Percentiles rank a stretch among this genome's conserved stretches.
phyloP scores from a whole-genome alignment of 2,329 filamentous ascomycete species.

The Magnaporthiopsis incrustans region DNA sequence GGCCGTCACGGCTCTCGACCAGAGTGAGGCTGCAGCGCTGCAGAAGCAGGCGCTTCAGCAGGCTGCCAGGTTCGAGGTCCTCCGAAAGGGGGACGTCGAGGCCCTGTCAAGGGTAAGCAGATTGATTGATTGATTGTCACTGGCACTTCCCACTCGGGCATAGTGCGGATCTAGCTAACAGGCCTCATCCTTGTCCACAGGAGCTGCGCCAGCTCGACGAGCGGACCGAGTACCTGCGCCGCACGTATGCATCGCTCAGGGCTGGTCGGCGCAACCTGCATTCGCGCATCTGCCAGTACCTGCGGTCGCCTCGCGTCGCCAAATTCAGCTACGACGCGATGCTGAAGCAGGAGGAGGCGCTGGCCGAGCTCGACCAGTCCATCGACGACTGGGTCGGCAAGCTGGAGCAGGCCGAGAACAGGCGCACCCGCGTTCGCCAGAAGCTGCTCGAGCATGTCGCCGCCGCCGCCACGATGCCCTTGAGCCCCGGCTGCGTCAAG shows the following conservation, averaged over 20 bases:
- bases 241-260: slow-evolving; percentile 66
- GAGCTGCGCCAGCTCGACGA: slow-evolving; percentile 72
- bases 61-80: slow-evolving; percentile 56
- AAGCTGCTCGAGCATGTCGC: slow-evolving; percentile 78
- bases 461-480: slow-evolving; percentile 52
- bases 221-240: slow-evolving; percentile 68
- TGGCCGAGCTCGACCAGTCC: slow-evolving; percentile 66
- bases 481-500: slow-evolving; percentile 19
- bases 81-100: slow-evolving; percentile 54
- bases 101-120: slow-evolving; percentile 51
- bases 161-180: neutral
- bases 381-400: slow-evolving; percentile 78
- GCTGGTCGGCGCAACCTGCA: slow-evolving; percentile 72
- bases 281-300: slow-evolving; percentile 66
- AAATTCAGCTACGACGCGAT: slow-evolving; percentile 69
- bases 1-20: slow-evolving; percentile 38
- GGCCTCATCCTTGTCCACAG: slow-evolving; percentile 26
- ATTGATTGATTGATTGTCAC: slow-evolving; percentile 15
- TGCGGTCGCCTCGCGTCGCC: slow-evolving; percentile 61
- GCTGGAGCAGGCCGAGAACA: slow-evolving; percentile 72
- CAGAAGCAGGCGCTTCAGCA: slow-evolving; percentile 55
- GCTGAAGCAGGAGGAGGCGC: slow-evolving; percentile 71
- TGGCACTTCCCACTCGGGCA: neutral
- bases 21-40: slow-evolving; percentile 40
- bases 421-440: slow-evolving; percentile 65